A percentile compares a stretch with the other conserved stretches of the same genome.
phyloP scores from a whole-genome alignment of 1,284 basidiomycete genomes.

The Inonotus hispidus region DNA sequence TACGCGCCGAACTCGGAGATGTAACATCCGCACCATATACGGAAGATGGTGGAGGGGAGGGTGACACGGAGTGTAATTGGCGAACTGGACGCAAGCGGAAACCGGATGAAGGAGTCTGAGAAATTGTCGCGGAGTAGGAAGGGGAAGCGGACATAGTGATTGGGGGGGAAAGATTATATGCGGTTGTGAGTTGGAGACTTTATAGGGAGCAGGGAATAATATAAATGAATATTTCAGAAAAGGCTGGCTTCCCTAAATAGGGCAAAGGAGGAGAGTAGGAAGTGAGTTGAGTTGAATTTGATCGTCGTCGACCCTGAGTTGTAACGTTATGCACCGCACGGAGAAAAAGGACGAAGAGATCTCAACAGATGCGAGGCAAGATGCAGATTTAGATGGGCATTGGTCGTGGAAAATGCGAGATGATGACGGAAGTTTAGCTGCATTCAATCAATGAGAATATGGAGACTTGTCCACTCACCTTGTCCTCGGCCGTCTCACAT shows the following conservation, averaged over 20 bases:
- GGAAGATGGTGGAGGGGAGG: constrained; percentile 5
- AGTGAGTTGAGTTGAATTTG: too few relatives aligned
- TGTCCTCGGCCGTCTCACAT: not conserved
- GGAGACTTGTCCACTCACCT: not conserved
- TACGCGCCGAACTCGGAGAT: not conserved
- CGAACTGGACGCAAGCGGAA: constrained; percentile 9
- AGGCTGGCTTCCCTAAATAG: not conserved
- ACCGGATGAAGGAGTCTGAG: not conserved
- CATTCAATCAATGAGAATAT: not conserved
- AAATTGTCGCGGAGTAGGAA: not conserved
- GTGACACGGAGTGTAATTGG: not conserved
- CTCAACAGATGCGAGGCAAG: not conserved
- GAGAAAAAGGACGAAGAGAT: not conserved
- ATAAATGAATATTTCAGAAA: not conserved
- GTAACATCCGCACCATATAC: not conserved
- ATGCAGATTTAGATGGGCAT: not conserved
- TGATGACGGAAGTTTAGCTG: not conserved
- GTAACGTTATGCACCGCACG: not conserved
- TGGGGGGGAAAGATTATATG: not conserved
- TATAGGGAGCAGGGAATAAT: not conserved
- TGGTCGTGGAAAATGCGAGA: not conserved
- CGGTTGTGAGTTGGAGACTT: not conserved
- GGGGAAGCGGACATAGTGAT: not conserved
- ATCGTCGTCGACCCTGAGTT: not conserved
- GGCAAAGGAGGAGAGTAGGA: not conserved